A percentile compares a stretch with the other conserved stretches of the same genome.
Evolutionary conservation across 2,329 filamentous ascomycete genomes (phyloP).

Genomic region (Aspergillus sp.): DNA sequence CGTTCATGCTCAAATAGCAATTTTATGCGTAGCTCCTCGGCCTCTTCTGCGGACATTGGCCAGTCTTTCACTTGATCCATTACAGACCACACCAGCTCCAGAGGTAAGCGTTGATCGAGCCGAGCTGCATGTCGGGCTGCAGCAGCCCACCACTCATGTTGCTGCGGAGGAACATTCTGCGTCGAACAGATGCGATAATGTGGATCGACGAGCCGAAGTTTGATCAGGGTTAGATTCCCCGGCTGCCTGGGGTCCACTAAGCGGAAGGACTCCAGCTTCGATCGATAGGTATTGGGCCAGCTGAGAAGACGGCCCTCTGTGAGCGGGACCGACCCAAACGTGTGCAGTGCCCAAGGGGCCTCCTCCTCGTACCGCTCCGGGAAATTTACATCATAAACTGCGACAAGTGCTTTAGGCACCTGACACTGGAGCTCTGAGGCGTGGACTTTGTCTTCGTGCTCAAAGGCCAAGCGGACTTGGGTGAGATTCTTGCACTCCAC

Average conservation of each 20-base stretch:
- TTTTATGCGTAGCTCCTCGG: background rate
- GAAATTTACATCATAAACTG: background rate
- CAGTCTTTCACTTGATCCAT: background rate
- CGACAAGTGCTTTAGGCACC: background rate
- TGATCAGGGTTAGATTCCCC: background rate
- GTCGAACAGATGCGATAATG: constrained; percentile 1
- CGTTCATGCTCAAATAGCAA: background rate
- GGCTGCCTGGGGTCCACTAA: background rate
- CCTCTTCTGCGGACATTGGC: background rate
- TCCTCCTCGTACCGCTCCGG: background rate
- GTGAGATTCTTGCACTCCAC: background rate
- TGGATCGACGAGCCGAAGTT: background rate
- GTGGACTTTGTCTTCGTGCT: background rate
- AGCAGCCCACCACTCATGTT: background rate
- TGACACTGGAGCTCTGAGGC: background rate
- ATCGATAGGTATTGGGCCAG: background rate
- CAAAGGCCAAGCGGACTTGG: background rate
- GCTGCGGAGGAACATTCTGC: background rate
- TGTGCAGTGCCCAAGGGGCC: background rate
- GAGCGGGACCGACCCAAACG: background rate
- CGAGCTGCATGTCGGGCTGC: background rate
- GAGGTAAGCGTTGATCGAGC: background rate
- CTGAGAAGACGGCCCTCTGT: background rate
- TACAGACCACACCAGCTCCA: background rate
- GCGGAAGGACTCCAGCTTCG: background rate